phyloP scores from a whole-genome alignment of 2,329 filamentous ascomycete genomes.

The Colletotrichum agaves region DNA sequence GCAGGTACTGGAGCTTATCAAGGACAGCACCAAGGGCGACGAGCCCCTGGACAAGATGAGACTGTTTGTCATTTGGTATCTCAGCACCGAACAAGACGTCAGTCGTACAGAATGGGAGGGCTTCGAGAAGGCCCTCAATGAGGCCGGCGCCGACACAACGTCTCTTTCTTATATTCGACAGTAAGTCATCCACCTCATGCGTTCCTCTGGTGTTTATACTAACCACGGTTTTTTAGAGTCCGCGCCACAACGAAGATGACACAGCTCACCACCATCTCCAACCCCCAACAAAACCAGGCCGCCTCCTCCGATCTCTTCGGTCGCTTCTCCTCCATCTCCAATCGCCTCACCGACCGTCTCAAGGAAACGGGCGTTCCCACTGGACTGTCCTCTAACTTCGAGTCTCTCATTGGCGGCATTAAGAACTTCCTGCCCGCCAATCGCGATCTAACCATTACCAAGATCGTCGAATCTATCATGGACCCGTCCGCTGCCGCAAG shows the following conservation, averaged over 20 bases:
- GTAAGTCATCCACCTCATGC: conserved; percentile 57
- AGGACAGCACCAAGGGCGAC: conserved; percentile 82
- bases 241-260: conserved; percentile 98
- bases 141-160: conserved; percentile 79
- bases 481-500: conserved; percentile 90
- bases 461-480: conserved; percentile 98
- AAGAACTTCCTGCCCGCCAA: conserved; percentile 98
- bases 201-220: background rate
- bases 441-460: conserved; percentile 94
- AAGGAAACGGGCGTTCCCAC: conserved; percentile 87
- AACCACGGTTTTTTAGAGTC: conserved; percentile 63
- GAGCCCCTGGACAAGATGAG: conserved; percentile 90
- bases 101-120: conserved; percentile 83
- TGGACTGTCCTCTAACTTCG: conserved; percentile 80
- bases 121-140: conserved; percentile 85
- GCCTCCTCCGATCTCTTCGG: conserved; percentile 85
- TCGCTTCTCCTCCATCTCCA: conserved; percentile 91
- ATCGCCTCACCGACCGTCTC: conserved; percentile 90
- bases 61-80: conserved; percentile 95
- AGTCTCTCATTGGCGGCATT: conserved; percentile 92
- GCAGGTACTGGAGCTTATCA: conserved; percentile 88
- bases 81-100: conserved; percentile 92
- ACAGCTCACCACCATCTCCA: conserved; percentile 92
- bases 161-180: conserved; percentile 88
- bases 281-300: conserved; percentile 71